A percentile compares a stretch with the other conserved stretches of the same genome.
Conservation (phyloP, 2,329 filamentous ascomycete species). For the Penicillium glabrum region DNA sequence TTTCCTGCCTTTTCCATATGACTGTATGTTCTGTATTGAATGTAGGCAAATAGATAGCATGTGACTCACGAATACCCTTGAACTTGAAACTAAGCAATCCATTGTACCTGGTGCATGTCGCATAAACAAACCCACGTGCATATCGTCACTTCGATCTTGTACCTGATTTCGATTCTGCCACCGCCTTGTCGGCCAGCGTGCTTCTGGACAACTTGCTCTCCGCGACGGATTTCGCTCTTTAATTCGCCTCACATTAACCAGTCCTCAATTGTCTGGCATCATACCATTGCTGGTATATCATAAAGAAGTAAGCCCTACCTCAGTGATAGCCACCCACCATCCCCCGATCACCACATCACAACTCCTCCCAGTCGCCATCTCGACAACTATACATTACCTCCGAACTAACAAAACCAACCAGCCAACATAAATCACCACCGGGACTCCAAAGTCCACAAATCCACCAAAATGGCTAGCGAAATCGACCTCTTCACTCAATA, state of each 20-base stretch:
- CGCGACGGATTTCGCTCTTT: neutral
- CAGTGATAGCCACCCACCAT: neutral
- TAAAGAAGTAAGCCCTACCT: neutral
- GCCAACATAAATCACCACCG: neutral
- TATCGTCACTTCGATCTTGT: neutral
- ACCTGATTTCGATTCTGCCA: constrained; percentile 17
- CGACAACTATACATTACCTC: neutral
- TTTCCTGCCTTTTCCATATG: neutral
- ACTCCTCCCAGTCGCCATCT: neutral
- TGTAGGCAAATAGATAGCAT: constrained; percentile 10
- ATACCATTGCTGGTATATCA: neutral
- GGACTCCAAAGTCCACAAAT: constrained; percentile 1
- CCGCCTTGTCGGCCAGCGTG: constrained; percentile 12
- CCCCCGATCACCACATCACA: neutral
- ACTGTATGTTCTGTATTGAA: constrained; percentile 5
- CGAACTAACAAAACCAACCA: constrained; percentile 1
- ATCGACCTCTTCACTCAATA: constrained; percentile 69
- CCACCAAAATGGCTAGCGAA: constrained; percentile 27
- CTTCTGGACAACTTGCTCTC: constrained; percentile 27
- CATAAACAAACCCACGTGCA: neutral
- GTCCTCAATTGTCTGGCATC: neutral
- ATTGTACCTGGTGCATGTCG: neutral
- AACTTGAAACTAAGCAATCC: neutral
- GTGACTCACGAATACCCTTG: constrained; percentile 1
- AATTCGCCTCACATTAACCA: neutral